Percentiles rank a stretch among this genome's conserved stretches.
phyloP scores from a whole-genome alignment of 2,329 filamentous ascomycete species.

The Fusarium caatingaense region DNA sequence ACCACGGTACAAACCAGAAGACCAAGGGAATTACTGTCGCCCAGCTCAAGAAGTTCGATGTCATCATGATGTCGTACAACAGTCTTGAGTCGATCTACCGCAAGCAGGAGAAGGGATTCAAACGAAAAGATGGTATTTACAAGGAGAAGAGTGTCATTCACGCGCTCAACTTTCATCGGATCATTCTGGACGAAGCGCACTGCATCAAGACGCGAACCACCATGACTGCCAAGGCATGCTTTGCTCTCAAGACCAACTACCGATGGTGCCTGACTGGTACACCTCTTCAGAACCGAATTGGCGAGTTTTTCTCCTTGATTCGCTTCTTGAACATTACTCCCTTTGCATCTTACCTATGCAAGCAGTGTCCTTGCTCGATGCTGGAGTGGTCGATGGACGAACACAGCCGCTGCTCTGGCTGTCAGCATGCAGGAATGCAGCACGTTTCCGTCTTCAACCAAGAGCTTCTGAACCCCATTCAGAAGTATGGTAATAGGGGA shows the following conservation, averaged over 20 bases:
- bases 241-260: conserved; percentile 86
- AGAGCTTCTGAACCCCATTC: conserved; percentile 88
- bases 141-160: conserved; percentile 87
- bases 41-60: conserved; percentile 84
- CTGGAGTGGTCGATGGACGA: conserved; percentile 86
- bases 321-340: conserved; percentile 90
- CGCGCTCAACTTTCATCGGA: conserved; percentile 84
- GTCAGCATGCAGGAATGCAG: conserved; percentile 60
- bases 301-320: conserved; percentile 94
- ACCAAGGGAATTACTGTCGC: conserved; percentile 79
- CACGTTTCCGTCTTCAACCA: conserved; percentile 82
- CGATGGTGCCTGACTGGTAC: conserved; percentile 98
- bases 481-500: conserved; percentile 68
- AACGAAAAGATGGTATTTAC: conserved; percentile 80
- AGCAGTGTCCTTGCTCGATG: conserved; percentile 81
- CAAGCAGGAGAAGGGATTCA: conserved; percentile 92
- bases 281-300: conserved; percentile 95
- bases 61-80: conserved; percentile 98
- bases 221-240: conserved; percentile 94
- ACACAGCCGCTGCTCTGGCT: conserved; percentile 76
- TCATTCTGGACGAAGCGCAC: conserved; percentile 95
- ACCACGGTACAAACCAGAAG: conserved; percentile 87
- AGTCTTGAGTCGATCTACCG: conserved; percentile 90
- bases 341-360: conserved; percentile 95
- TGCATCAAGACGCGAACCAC: conserved; percentile 92